These are phyloP conservation scores for Stachybotrys elegans DNA, from an alignment of 2,329 filamentous ascomycete species.

Conservation along the genomic window DNA sequence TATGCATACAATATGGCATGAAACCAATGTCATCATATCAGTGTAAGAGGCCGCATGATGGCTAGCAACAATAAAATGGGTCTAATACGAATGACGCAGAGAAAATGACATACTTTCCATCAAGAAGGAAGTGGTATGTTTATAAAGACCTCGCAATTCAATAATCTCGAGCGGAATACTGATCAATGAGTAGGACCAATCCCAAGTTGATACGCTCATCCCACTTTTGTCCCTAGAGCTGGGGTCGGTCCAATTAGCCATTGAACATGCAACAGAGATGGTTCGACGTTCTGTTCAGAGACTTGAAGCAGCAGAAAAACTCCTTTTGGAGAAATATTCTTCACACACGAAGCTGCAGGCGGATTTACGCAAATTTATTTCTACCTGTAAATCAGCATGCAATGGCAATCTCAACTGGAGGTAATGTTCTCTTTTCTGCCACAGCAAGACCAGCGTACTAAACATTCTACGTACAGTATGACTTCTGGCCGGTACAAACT, in stretches of 20 bases:
- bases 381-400: neutral
- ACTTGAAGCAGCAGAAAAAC: neutral
- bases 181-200: neutral
- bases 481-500: neutral
- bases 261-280: neutral
- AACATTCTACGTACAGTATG: too few relatives aligned
- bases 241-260: neutral
- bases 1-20: slow-evolving; percentile 1
- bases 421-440: neutral
- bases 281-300: neutral
- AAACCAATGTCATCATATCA: slow-evolving; percentile 3
- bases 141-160: too few relatives aligned
- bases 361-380: neutral
- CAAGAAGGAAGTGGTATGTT: slow-evolving; percentile 3
- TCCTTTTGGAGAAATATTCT: neutral
- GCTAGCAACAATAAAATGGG: too few relatives aligned
- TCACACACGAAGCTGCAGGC: neutral
- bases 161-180: too few relatives aligned
- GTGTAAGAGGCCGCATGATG: neutral
- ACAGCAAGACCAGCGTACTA: too few relatives aligned
- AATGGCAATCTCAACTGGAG: neutral
- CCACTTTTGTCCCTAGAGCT: neutral
- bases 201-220: slow-evolving; percentile 1
- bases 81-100: too few relatives aligned
- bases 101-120: slow-evolving; percentile 2